phyloP scores from a whole-genome alignment of 2,329 filamentous ascomycete genomes.

The Fonsecaea multimorphosa region DNA sequence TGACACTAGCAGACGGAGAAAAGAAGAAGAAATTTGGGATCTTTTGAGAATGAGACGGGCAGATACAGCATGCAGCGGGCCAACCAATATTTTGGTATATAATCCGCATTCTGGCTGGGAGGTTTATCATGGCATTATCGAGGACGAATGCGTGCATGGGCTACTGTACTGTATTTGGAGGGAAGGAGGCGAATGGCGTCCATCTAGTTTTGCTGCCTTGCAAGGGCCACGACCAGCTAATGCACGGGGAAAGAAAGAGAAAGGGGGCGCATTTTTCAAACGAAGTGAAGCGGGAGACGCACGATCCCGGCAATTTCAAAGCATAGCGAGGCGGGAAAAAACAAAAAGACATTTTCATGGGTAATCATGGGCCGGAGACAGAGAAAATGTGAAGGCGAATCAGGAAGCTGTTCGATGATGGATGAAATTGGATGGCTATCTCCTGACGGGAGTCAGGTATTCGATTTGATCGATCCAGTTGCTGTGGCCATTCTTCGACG shows the following conservation, averaged over 20 bases:
- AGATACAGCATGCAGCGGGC: not conserved
- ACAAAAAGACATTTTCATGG: not conserved
- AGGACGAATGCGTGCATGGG: not conserved
- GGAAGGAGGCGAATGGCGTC: not conserved
- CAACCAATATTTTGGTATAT: slow-evolving; percentile 7
- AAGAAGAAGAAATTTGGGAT: slow-evolving; percentile 43
- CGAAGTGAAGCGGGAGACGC: not conserved
- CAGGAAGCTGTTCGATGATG: not conserved
- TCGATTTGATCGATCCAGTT: not conserved
- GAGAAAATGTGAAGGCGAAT: not conserved
- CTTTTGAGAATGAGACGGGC: slow-evolving; percentile 31
- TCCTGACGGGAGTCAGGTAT: not conserved
- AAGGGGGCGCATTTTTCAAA: not conserved
- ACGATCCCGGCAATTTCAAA: not conserved
- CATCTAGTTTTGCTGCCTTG: not conserved
- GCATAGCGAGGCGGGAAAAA: slow-evolving; percentile 12
- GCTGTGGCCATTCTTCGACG: not conserved
- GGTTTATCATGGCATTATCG: slow-evolving; percentile 1
- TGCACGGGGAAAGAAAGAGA: not conserved
- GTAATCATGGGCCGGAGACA: not conserved
- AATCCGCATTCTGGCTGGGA: not conserved
- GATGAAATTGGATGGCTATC: slow-evolving; percentile 4
- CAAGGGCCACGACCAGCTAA: not conserved
- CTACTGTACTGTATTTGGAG: not conserved
- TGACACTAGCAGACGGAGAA: slow-evolving; percentile 34